Base-by-base conservation (phyloP, 2,329 filamentous ascomycete genomes). In the Diaporthe citriasiana region DNA sequence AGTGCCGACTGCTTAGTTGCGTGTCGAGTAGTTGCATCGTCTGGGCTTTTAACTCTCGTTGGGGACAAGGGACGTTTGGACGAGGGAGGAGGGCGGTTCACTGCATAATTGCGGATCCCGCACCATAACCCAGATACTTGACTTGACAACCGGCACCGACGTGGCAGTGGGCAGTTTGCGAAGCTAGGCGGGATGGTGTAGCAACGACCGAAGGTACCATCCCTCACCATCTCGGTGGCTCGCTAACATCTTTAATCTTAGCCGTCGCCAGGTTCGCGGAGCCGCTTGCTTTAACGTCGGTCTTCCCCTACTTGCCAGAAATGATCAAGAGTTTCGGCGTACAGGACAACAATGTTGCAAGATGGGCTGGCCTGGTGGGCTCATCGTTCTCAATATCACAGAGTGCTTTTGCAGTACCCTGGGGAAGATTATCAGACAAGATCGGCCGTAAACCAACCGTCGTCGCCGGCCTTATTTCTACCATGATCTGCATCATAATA, bases 361-460 rank as follows among this genome's bases (percentile, higher is more conserved):
- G 92, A 85, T 96, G 93, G 93, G 93, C 92, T n/a, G 93, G 93
- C 69, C 84, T 94, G 73, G 93, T 92, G 7, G 92, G 92, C 1
- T 91, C 93, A 56, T 87, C 91, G 76, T 95, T 95, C 82, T 94
- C 93, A 3, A 82, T 95, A 15, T 88, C 89, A 40, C 94, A 96
- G 82, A 93, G 92, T 77, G 66, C 90, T 25, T 94, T 93, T 8
- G 93, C 93, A 25, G 90, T 96, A 1, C 85, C 90, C 0, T 96
- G 94, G 94, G 93, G 95, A 8, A 89, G 91, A 77, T 89, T 92
- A 2, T 94, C 95, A 0, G 97, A 98, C 82, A 85, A 83, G 56
- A 90, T 94, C 76, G 97, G 96, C 27, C 90, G 96, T 72, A 98
- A 98, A 80, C 93, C 93, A 0, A 89, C 93, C 51, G 94, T 98